Evolutionary conservation across 2,329 filamentous ascomycete species (phyloP).

Genomic region (Anthostomella pinea): DNA sequence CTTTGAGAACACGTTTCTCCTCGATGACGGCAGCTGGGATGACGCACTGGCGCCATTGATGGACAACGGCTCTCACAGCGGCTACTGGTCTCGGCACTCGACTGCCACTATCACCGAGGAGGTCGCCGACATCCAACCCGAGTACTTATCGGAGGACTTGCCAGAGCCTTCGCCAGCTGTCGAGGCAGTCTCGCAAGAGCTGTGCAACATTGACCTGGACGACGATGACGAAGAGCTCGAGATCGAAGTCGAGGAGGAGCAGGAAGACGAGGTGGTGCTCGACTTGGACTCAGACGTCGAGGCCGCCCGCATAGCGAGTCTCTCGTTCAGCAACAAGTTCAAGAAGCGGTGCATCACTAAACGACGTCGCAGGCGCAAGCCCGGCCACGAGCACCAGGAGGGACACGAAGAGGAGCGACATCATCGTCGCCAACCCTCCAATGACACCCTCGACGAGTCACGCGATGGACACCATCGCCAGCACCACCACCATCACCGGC

Average conservation of each 20-base stretch:
- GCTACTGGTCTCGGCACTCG: slow-evolving; percentile 43
- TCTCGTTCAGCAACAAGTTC: slow-evolving; percentile 30
- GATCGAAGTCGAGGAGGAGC: slow-evolving; percentile 27
- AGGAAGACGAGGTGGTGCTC: slow-evolving; percentile 27
- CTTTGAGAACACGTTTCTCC: slow-evolving; percentile 72
- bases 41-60: slow-evolving; percentile 74
- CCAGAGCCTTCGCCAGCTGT: slow-evolving; percentile 52
- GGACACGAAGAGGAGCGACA: slow-evolving; percentile 16
- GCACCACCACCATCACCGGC: slow-evolving; percentile 10
- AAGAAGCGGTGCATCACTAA: slow-evolving; percentile 38
- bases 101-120: slow-evolving; percentile 32
- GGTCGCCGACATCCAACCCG: slow-evolving; percentile 23
- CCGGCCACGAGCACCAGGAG: slow-evolving; percentile 23
- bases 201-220: slow-evolving; percentile 38
- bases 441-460: slow-evolving; percentile 14
- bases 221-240: slow-evolving; percentile 38
- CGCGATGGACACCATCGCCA: slow-evolving; percentile 3
- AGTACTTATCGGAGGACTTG: slow-evolving; percentile 33
- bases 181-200: slow-evolving; percentile 49
- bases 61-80: slow-evolving; percentile 40
- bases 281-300: slow-evolving; percentile 33
- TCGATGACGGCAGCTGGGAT: slow-evolving; percentile 71
- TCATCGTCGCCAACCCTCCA: slow-evolving; percentile 14
- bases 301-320: slow-evolving; percentile 31
- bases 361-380: slow-evolving; percentile 31